Percentiles rank a stretch among this genome's conserved stretches.
Evolutionary conservation across 805 yeast species (phyloP).

Genomic region (Wickerhamiella azymoides): DNA sequence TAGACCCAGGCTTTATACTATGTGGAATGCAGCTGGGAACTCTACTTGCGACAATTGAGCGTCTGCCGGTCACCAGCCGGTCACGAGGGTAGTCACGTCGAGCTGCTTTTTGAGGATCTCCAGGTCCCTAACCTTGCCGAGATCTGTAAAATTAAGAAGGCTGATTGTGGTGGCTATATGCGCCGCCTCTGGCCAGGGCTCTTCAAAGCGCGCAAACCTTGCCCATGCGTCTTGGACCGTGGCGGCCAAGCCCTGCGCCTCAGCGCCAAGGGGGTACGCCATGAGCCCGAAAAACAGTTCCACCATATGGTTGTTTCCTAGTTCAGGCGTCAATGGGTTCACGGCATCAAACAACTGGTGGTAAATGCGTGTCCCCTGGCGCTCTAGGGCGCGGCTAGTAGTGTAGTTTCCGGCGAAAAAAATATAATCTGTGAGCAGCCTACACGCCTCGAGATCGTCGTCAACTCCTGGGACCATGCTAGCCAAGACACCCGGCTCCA

Average conservation of each 20-base stretch:
- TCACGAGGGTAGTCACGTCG: not conserved
- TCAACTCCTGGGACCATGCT: not conserved
- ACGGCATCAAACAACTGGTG: constrained; percentile 23
- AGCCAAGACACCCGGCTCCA: constrained; percentile 1
- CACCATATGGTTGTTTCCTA: constrained; percentile 26
- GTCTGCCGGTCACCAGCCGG: not conserved
- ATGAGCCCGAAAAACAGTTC: constrained; percentile 23
- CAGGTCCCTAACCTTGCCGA: not conserved
- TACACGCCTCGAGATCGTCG: constrained; percentile 6
- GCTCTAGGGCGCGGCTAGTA: constrained; percentile 6
- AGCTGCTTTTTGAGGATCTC: not conserved
- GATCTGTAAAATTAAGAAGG: not conserved
- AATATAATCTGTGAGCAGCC: constrained; percentile 14
- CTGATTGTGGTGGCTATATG: not conserved
- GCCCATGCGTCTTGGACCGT: constrained; percentile 21
- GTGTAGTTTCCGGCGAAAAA: constrained; percentile 14
- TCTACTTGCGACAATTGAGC: too few relatives aligned
- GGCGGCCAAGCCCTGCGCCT: constrained; percentile 12
- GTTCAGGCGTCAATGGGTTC: constrained; percentile 20
- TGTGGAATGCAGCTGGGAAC: too few relatives aligned
- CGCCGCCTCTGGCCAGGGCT: constrained; percentile 18
- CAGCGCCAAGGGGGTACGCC: constrained; percentile 17
- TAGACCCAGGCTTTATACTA: too few relatives aligned
- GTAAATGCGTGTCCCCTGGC: constrained; percentile 14
- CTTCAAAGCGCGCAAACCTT: constrained; percentile 18